phyloP scores from a whole-genome alignment of 805 yeast genomes.

The Ascoidea asiatica region DNA sequence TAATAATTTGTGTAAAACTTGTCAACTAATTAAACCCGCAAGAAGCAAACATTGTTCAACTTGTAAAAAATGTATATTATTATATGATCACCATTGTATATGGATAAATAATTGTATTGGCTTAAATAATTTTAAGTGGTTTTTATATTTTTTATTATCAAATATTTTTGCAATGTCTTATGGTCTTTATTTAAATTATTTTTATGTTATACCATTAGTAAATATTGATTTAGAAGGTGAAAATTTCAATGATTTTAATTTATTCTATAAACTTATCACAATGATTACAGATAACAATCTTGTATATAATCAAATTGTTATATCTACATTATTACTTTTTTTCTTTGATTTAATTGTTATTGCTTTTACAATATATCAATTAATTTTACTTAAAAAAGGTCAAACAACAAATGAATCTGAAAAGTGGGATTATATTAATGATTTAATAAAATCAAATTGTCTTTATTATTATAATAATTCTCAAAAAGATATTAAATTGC shows the following conservation, averaged over 20 bases:
- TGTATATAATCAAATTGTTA: conserved; percentile 18
- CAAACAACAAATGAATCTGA: conserved; percentile 64
- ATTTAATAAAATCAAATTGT: no score
- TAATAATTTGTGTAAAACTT: conserved; percentile 37
- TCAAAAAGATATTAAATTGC: no score
- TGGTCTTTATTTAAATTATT: conserved; percentile 20
- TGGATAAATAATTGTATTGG: conserved; percentile 74
- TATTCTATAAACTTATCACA: conserved; percentile 5
- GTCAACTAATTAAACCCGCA: conserved; percentile 52
- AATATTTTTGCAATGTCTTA: conserved; percentile 32
- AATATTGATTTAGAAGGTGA: no score
- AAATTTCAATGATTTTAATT: conserved; percentile 7
- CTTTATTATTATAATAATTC: no score
- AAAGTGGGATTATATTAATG: conserved; percentile 58
- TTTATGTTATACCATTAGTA: background rate
- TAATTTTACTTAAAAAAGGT: conserved; percentile 43
- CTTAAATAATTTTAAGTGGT: conserved; percentile 45
- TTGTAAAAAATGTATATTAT: conserved; percentile 48
- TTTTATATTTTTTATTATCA: conserved; percentile 37
- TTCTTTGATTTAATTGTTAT: conserved; percentile 28
- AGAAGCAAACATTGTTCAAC: conserved; percentile 63
- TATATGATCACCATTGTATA: conserved; percentile 65
- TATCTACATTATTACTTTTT: conserved; percentile 29
- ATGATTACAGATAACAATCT: conserved; percentile 11
- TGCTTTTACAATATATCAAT: conserved; percentile 31